Evolutionary conservation across 495 filamentous ascomycete species (phyloP).

Genomic region (Penicillium malachiteum): DNA sequence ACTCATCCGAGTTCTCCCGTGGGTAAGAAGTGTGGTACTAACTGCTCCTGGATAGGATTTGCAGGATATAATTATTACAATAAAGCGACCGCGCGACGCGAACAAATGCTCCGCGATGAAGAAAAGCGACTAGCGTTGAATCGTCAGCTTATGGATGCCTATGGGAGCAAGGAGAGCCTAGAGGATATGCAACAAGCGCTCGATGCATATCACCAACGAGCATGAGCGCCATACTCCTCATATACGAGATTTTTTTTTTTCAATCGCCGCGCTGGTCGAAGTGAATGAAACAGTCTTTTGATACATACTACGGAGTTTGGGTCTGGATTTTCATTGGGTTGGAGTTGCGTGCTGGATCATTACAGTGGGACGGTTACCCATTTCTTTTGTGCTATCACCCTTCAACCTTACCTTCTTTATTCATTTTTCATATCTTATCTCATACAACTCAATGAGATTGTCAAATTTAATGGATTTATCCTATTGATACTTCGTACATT

Average conservation of each 20-base stretch:
- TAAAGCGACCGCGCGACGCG: conserved; percentile 12
- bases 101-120: conserved; percentile 24
- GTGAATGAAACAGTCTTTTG: neutral
- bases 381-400: neutral
- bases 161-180: conserved; percentile 57
- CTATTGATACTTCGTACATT: neutral
- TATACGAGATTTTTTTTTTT: neutral
- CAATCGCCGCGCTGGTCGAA: neutral
- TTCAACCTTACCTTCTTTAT: neutral
- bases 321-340: neutral
- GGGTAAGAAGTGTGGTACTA: neutral
- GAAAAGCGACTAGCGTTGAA: conserved; percentile 36
- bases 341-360: too few relatives aligned
- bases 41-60: conserved; percentile 23
- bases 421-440: too few relatives aligned
- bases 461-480: neutral
- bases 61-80: conserved; percentile 31
- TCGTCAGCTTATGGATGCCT: conserved; percentile 51
- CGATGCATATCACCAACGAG: conserved; percentile 12
- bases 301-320: neutral
- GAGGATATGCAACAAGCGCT: conserved; percentile 59
- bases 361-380: neutral
- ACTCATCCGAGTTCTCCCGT: too few relatives aligned
- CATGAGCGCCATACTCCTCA: neutral
- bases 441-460: too few relatives aligned